Base-by-base conservation (phyloP, 306 rosid species). In the Herpetospermum pedunculosum region DNA sequence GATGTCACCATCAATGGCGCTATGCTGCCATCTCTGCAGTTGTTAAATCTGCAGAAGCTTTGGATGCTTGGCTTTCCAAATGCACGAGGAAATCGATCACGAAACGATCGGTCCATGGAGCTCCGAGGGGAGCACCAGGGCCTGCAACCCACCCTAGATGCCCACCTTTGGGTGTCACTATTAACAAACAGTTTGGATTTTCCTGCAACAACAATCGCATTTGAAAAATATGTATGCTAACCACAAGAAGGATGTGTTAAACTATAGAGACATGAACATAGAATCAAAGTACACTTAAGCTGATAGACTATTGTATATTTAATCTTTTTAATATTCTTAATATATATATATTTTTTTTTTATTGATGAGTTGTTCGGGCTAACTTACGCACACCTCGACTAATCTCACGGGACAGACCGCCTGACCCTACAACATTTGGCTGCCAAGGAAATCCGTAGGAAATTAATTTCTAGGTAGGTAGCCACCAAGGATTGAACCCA, bases 141-240 rank as follows among this genome's bases (percentile, higher is more conserved):
- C 98, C 98, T 47, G 98, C 98, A 77, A 94, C 90, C 98, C 97
- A 91, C 23, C 97, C 98, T 65, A 94, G 77, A 81, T 94, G 98
- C 15, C 98, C 97, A 28, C 98, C 98, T 81, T 91, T 79, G 32
- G 98, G 87, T 47, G 98, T 94, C 87, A 94, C 95, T 72, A 91
- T 77, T 80, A 94, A 83, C 81, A 94, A 62, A 85, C 97, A 91
- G 73, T 94, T 86, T 19, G 92, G 87, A 80, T 94, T 94, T 77
- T 84, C 91, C 98, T 91, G 83, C 26, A 58, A 86, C 37, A 58
- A 84, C 48, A 80, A 49, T 26, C 14, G 65, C 55, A 21, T 53
- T 19, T 58, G 55, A 49, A 43, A 57, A 40, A 65, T 50, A n/a
- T 19, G 9, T 4, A 8, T 10, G 10, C 46, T 62, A n/a, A 35